These are phyloP conservation scores for Colletotrichum sp. DNA, from an alignment of 2,329 filamentous ascomycete species.

Conservation along the genomic window DNA sequence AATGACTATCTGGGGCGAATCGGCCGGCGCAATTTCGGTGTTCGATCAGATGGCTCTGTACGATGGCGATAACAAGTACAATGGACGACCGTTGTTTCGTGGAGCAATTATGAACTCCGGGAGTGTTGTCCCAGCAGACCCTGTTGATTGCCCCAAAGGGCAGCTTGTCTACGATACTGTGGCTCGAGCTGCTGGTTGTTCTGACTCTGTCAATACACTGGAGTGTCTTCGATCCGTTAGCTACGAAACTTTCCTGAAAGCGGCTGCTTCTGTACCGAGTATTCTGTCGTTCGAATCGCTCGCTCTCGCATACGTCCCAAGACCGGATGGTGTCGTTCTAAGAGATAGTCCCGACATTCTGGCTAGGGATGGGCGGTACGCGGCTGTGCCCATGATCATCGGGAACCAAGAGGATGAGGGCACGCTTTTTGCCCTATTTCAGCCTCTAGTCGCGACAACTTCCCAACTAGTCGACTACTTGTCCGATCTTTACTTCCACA, in stretches of 20 bases:
- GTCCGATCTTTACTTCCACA: constrained; percentile 61
- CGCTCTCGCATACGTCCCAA: constrained; percentile 75
- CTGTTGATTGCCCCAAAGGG: constrained; percentile 69
- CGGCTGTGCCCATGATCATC: constrained; percentile 58
- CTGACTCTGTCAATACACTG: constrained; percentile 59
- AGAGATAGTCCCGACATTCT: constrained; percentile 68
- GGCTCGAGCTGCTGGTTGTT: constrained; percentile 66
- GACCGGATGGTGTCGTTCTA: constrained; percentile 71
- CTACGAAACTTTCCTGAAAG: constrained; percentile 66
- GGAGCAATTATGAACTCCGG: constrained; percentile 82
- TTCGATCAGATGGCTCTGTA: constrained; percentile 79
- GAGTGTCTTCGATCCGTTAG: constrained; percentile 67
- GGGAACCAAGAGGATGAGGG: constrained; percentile 84
- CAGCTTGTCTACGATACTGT: constrained; percentile 70
- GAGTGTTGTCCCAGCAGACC: constrained; percentile 63
- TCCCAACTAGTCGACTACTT: constrained; percentile 68
- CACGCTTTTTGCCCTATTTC: constrained; percentile 74
- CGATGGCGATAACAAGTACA: constrained; percentile 75
- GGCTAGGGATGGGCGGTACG: constrained; percentile 51
- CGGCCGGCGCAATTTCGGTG: constrained; percentile 74
- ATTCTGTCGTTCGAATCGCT: constrained; percentile 72
- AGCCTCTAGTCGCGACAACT: constrained; percentile 69
- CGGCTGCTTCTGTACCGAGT: constrained; percentile 72
- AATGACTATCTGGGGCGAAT: constrained; percentile 82
- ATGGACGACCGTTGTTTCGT: constrained; percentile 76